Evolutionary conservation across 306 rosid genomes (phyloP).

Genomic region (Cucumis melo): DNA sequence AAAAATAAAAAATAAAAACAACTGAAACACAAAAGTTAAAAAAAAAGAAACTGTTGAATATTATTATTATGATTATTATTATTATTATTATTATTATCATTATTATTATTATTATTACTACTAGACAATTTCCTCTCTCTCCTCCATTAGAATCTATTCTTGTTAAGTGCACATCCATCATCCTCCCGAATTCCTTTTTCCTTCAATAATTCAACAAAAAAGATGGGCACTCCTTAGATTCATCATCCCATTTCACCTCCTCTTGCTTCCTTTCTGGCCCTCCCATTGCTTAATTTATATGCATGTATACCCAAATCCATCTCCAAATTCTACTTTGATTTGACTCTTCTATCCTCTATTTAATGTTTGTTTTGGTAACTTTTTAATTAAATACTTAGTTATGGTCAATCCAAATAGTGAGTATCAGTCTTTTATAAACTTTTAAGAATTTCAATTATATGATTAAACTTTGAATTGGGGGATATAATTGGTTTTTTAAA

Average conservation of each 20-base stretch:
- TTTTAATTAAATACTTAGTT: no score
- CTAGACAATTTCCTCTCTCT: background rate
- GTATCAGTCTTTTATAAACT: no score
- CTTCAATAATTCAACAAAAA: slow-evolving; percentile 64
- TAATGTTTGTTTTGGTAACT: background rate
- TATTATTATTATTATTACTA: no score
- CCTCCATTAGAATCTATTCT: background rate
- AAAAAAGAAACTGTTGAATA: background rate
- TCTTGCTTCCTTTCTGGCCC: background rate
- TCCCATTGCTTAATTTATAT: background rate
- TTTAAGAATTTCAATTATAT: no score
- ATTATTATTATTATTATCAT: no score
- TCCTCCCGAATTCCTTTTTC: slow-evolving; percentile 10
- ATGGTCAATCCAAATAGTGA: no score
- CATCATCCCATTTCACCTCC: slow-evolving; percentile 23
- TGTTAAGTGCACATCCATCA: slow-evolving; percentile 10
- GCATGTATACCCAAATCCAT: background rate
- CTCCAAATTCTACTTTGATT: background rate
- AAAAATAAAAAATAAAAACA: background rate
- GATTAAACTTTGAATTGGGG: no score
- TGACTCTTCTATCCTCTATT: background rate
- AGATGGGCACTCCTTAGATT: slow-evolving; percentile 61
- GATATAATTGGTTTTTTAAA: no score
- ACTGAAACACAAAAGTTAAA: no score
- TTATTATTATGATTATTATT: no score